Evolutionary conservation across 2,329 filamentous ascomycete species (phyloP), one percentile per base, ranked within the genome.

Genomic region (Onygena corvina): DNA sequence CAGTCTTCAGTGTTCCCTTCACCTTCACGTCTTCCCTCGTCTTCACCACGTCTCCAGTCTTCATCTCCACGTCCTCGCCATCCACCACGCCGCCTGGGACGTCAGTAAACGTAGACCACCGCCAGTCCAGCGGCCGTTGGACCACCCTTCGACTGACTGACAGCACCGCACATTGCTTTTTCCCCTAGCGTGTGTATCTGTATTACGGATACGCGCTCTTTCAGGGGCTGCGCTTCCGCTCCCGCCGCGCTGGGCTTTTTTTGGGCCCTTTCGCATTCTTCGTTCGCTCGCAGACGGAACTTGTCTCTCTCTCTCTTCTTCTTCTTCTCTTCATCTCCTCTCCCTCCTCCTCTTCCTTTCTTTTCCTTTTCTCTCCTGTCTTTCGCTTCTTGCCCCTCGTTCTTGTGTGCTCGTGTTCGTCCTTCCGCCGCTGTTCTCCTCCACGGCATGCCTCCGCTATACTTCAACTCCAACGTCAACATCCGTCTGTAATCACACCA

Each of bases 221-320:
- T 42, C 23, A 46, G 44, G 44, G 44, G 44, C 30, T 46, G 9
- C 50, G 57, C 57, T 61, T 60, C 56, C 46, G 55, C 56, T 59
- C 57, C 61, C 62, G 60, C 60, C 58, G 53, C 56, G 56, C 60
- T 58, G 61, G 65, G 58, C 62, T 62, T 63, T 61, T 60, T 62
- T 61, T 64, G 60, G 60, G 53, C 59, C 53, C 59, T 59, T 56
- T 60, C 56, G 56, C 57, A 31, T 38, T 34, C 52, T 54, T 46
- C 48, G 50, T 50, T 47, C 50, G n/a, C 47, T 51, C 38, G 27
- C 44, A 34, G 34, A 48, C 48, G n/a, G n/a, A 30, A 34, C 50
- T 50, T 47, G 56, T 57, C 54, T 56, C 54, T 56, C 56, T 58
- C 54, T 59, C 36, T 56, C 54, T 56, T 59, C 54, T 55, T 58